These are phyloP conservation scores for Melampsora occidentalis DNA, from an alignment of 1,284 basidiomycete genomes.

Conservation along the genomic window DNA sequence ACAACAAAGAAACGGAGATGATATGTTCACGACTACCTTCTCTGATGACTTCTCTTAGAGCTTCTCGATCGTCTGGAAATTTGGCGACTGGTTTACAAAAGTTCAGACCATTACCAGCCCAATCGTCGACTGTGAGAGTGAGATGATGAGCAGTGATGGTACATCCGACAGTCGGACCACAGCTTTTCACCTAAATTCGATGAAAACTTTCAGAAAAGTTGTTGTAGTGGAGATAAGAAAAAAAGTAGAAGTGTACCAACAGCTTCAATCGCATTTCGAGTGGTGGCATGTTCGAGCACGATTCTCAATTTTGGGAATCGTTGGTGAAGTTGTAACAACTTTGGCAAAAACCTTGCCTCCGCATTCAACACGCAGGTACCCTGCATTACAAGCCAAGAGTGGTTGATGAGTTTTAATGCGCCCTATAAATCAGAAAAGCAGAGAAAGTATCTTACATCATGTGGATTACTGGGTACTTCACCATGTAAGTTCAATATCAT, in stretches of 20 bases:
- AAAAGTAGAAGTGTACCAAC: conserved; percentile 8
- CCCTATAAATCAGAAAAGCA: background rate
- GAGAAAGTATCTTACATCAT: conserved; percentile 60
- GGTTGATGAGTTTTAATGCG: no score
- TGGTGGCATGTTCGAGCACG: conserved; percentile 98
- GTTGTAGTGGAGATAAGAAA: background rate
- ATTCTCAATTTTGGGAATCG: conserved; percentile 90
- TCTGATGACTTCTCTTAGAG: conserved; percentile 74
- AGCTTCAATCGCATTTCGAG: conserved; percentile 85
- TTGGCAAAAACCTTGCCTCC: conserved; percentile 83
- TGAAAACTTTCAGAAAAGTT: background rate
- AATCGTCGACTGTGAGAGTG: conserved; percentile 89
- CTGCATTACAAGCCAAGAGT: conserved; percentile 54
- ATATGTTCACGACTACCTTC: conserved; percentile 60
- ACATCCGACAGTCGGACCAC: conserved; percentile 86
- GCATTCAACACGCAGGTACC: conserved; percentile 93
- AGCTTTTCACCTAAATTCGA: conserved; percentile 61
- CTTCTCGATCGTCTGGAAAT: conserved; percentile 83
- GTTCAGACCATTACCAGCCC: conserved; percentile 92
- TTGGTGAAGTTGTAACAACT: conserved; percentile 76
- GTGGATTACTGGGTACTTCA: conserved; percentile 86
- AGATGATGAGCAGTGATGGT: conserved; percentile 98
- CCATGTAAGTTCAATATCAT: conserved; percentile 97
- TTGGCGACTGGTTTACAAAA: conserved; percentile 99
- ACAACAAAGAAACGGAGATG: background rate